phyloP scores from a whole-genome alignment of 352 stramenopile species.

The Pythium vanterpoolii region DNA sequence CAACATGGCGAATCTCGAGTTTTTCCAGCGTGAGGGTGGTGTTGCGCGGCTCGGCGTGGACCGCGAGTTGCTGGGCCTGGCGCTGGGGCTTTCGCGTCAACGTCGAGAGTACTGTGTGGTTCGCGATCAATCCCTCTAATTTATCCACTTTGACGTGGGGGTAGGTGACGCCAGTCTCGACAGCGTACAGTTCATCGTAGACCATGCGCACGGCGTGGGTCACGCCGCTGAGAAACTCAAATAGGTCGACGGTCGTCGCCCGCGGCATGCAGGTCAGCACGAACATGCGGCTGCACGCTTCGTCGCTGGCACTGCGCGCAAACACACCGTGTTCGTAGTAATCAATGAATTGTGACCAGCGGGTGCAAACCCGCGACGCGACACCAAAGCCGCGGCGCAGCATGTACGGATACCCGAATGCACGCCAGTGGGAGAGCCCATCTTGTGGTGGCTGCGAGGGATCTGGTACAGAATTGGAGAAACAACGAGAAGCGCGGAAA shows the following conservation, averaged over 20 bases:
- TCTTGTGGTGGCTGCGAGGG: not conserved
- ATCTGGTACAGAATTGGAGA: not conserved
- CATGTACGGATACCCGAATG: conserved; percentile 16
- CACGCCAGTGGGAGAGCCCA: conserved; percentile 4
- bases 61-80: conserved; percentile 21
- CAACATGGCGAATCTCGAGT: conserved; percentile 37
- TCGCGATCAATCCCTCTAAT: conserved; percentile 29
- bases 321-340: conserved; percentile 33
- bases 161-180: conserved; percentile 4
- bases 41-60: conserved; percentile 16
- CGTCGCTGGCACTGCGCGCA: conserved; percentile 23
- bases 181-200: conserved; percentile 42
- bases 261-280: conserved; percentile 44
- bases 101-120: conserved; percentile 18
- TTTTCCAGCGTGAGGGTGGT: conserved; percentile 34
- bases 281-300: conserved; percentile 50
- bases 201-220: conserved; percentile 39
- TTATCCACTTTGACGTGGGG: conserved; percentile 4
- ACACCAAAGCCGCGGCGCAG: conserved; percentile 17
- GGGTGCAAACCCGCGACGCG: conserved; percentile 16
- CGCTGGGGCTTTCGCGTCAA: conserved; percentile 30
- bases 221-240: conserved; percentile 36
- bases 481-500: not conserved
- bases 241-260: conserved; percentile 29
- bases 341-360: conserved; percentile 27